phyloP scores from a whole-genome alignment of 305 asterid genomes.

The Fraxinus albicans region DNA sequence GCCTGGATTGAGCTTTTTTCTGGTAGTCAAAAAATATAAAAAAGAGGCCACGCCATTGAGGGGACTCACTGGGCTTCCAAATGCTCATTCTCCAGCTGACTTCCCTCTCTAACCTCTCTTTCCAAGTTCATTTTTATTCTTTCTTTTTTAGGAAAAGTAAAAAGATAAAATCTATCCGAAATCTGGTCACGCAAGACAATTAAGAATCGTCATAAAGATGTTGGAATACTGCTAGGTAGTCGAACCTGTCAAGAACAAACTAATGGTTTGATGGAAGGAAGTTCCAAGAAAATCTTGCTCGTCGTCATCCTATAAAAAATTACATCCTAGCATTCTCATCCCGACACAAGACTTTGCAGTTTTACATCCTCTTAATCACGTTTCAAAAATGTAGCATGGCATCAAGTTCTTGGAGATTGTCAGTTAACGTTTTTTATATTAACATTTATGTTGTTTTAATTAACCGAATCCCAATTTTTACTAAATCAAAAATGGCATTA shows the following conservation, averaged over 20 bases:
- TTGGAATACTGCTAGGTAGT: not conserved
- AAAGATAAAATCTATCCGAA: not conserved
- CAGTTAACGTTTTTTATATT: not conserved
- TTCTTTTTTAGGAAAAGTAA: not conserved
- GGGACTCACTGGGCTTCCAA: not conserved
- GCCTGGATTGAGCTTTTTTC: not conserved
- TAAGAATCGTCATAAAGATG: not conserved
- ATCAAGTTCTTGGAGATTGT: not conserved
- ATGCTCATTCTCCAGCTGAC: not conserved
- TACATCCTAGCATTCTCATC: not conserved
- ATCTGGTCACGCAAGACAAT: not conserved
- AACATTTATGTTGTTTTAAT: not conserved
- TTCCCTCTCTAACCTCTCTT: not conserved
- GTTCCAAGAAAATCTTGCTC: not conserved
- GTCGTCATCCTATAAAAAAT: not conserved
- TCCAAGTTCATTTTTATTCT: not conserved
- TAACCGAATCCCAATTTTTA: not conserved
- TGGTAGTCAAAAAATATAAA: not conserved
- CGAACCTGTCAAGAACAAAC: not conserved
- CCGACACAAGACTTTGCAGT: not conserved
- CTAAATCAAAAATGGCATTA: not conserved
- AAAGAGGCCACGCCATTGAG: not conserved
- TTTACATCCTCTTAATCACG: not conserved
- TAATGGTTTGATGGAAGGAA: not conserved
- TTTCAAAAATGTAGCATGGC: not conserved